phyloP scores from a whole-genome alignment of 164 flowering plant species.

The Chimonanthus salicifolius region DNA sequence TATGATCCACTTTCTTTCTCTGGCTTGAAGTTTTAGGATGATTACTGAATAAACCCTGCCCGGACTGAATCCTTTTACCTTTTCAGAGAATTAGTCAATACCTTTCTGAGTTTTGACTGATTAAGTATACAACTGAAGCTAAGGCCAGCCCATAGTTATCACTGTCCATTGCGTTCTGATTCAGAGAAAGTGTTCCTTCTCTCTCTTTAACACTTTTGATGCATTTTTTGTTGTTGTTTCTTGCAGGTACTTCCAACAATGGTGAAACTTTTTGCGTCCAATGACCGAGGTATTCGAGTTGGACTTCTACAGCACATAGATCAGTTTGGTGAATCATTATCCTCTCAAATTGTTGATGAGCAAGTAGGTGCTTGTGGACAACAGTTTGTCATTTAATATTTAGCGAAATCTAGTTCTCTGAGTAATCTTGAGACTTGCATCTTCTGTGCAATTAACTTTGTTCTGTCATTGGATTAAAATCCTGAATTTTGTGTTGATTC shows the following conservation, averaged over 20 bases:
- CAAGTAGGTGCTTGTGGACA: slow-evolving; percentile 51
- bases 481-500: slow-evolving; percentile 15
- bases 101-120: neutral
- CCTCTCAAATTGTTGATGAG: slow-evolving; percentile 88
- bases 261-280: slow-evolving; percentile 84
- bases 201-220: neutral
- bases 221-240: slow-evolving; percentile 4
- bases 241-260: slow-evolving; percentile 81
- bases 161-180: too few species aligned
- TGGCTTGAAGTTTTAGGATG: too few species aligned
- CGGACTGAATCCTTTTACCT: too few species aligned
- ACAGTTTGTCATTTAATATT: neutral
- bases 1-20: too few species aligned
- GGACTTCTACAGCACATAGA: slow-evolving; percentile 90
- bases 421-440: neutral
- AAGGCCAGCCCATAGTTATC: too few species aligned
- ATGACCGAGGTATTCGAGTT: slow-evolving; percentile 88
- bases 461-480: slow-evolving; percentile 7
- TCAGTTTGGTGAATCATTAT: slow-evolving; percentile 90
- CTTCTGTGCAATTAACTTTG: neutral
- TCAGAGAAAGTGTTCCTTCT: too few species aligned
- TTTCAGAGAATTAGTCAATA: neutral
- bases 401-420: neutral
- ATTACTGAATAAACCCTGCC: too few species aligned
- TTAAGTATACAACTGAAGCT: too few species aligned